Evolutionary conservation across 1,139 yeast species (phyloP), one percentile per base, ranked within the genome.

Genomic region (Candida freyschussii): DNA sequence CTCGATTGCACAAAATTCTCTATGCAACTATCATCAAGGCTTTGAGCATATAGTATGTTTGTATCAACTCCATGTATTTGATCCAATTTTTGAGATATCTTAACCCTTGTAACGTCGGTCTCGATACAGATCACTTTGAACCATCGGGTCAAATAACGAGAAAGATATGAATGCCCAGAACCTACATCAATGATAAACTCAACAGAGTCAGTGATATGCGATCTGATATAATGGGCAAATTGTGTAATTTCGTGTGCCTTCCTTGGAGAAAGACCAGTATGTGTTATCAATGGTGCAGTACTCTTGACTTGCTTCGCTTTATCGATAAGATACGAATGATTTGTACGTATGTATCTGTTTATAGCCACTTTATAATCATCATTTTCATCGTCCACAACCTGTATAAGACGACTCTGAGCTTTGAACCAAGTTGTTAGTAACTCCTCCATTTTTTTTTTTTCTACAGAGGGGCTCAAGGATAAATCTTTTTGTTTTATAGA

Each of bases 121-220:
- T 42, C 45, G 6, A 42, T 23, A 26, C 35, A 27, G 2, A 40
- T 34, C 9, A 38, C 28, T 7, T 17, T 24, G 8, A 17, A 9
- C 4, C 15, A 7, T 22, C 26, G 8, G 4, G 16, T 4, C 2
- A 32, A 12, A 2, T 13, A 6, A 13, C 44, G 15, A 7, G 41
- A 32, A 11, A 42, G 24, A 15, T 38, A 29, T 1, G 33, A 26
- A 8, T 18, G 21, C 6, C 45, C 45, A 4, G 39, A 32, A 2
- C 44, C 45, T 21, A 40, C 26, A 14, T 42, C 45, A 13, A 42
- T 26, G 16, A 42, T 13, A 24, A 36, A 40, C 15, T 42, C 44
- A 14, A 32, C 22, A 6, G 7, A 7, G 11, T 25, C 18, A 5
- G 21, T n/a, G 5, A 12, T 11, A 4, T 30, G 13, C 9, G 23